Evolutionary conservation across 202 grass and related monocot species (phyloP).

Genomic region (Cymbopogon flexuosus): DNA sequence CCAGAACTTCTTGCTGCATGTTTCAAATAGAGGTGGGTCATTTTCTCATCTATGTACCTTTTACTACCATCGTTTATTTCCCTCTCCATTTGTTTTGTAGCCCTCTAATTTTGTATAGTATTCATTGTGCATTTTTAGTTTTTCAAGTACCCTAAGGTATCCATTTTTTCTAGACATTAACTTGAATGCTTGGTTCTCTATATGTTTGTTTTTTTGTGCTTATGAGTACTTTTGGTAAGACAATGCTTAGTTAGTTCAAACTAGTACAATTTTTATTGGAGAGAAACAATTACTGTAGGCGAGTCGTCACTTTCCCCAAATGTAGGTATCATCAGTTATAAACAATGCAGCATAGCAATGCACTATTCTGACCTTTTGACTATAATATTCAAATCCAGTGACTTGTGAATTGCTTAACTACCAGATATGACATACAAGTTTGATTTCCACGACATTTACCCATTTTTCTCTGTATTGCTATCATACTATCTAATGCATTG

Average conservation of each 20-base stretch:
- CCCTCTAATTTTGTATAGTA: neutral
- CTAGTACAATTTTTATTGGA: neutral
- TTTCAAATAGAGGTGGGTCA: slow-evolving; percentile 32
- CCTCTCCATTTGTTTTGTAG: neutral
- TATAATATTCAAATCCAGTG: neutral
- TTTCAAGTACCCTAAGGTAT: neutral
- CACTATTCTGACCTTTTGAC: neutral
- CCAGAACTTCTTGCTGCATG: slow-evolving; percentile 17
- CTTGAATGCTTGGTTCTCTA: neutral
- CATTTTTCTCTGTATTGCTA: neutral
- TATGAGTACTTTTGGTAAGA: neutral
- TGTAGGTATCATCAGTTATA: neutral
- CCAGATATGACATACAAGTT: neutral
- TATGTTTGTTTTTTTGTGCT: slow-evolving; percentile 4
- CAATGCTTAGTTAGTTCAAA: neutral
- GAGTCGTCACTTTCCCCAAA: neutral
- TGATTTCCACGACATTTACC: neutral
- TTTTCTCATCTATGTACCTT: slow-evolving; percentile 23
- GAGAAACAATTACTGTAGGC: neutral
- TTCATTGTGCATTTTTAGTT: neutral
- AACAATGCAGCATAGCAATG: neutral
- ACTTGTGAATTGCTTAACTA: neutral
- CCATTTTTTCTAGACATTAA: neutral
- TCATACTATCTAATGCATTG: neutral
- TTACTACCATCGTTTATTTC: neutral